These are phyloP conservation scores for Fusarium tuaranense DNA, from an alignment of 2,329 filamentous ascomycete species.

Conservation along the genomic window DNA sequence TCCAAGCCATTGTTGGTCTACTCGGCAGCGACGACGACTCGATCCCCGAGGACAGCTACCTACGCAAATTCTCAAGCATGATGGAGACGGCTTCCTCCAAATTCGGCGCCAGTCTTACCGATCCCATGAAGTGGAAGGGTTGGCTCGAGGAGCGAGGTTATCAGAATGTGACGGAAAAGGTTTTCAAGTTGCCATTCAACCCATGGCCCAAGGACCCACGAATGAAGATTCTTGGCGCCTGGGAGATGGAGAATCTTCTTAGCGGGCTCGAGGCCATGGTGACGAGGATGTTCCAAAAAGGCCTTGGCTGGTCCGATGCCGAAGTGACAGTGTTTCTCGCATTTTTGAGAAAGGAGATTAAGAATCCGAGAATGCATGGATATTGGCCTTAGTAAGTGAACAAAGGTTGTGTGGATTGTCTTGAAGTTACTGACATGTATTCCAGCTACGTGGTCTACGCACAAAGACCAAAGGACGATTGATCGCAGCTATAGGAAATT, in stretches of 20 bases:
- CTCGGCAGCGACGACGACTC: constrained; percentile 39
- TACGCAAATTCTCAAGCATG: constrained; percentile 42
- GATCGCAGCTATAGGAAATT: neutral
- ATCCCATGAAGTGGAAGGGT: constrained; percentile 42
- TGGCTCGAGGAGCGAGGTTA: constrained; percentile 64
- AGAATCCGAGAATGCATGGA: constrained; percentile 38
- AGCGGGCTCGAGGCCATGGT: constrained; percentile 45
- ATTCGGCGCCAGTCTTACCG: constrained; percentile 45
- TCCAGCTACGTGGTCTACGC: constrained; percentile 12
- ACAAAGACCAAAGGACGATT: constrained; percentile 9
- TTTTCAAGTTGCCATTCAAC: constrained; percentile 61
- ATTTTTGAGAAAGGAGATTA: constrained; percentile 35
- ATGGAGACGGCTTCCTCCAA: constrained; percentile 45
- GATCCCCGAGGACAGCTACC: constrained; percentile 36
- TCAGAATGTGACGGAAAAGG: constrained; percentile 58
- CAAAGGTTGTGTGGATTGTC: neutral
- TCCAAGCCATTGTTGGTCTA: constrained; percentile 39
- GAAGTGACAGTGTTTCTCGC: constrained; percentile 39
- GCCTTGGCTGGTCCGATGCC: constrained; percentile 37
- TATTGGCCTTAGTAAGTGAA: constrained; percentile 40
- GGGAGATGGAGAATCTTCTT: constrained; percentile 43
- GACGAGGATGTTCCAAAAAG: constrained; percentile 48
- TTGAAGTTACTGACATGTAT: neutral
- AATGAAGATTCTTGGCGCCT: constrained; percentile 60
- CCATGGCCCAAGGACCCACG: constrained; percentile 62